A percentile compares a stretch with the other conserved stretches of the same genome.
phyloP scores from a whole-genome alignment of 2,329 filamentous ascomycete species.

The Alternaria longipes region DNA sequence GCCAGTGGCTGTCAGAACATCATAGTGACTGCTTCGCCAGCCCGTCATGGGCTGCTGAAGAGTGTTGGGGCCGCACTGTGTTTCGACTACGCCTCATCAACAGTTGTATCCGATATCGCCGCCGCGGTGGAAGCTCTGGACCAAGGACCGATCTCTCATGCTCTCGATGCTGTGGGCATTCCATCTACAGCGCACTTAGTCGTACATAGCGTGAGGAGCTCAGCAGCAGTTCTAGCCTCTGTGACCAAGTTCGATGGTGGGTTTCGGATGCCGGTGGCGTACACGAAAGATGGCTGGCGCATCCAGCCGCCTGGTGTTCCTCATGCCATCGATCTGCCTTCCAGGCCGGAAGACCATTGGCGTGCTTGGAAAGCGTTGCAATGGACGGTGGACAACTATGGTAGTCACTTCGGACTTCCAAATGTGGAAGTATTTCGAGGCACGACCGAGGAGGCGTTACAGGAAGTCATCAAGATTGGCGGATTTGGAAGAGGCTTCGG shows the following conservation, averaged over 20 bases:
- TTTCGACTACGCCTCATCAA: slow-evolving; percentile 17
- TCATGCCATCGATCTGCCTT: not conserved
- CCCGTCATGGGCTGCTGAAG: slow-evolving; percentile 15
- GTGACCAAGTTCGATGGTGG: slow-evolving; percentile 6
- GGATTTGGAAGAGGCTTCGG: not conserved
- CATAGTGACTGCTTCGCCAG: slow-evolving; percentile 22
- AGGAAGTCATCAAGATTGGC: slow-evolving; percentile 1
- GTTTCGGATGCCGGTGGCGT: not conserved
- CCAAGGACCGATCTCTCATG: slow-evolving; percentile 5
- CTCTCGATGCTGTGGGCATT: slow-evolving; percentile 4
- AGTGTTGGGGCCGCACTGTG: slow-evolving; percentile 16
- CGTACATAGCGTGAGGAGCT: not conserved
- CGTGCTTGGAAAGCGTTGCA: not conserved
- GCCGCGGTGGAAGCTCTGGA: slow-evolving; percentile 9
- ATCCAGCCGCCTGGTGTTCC: slow-evolving; percentile 5
- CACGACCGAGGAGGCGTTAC: slow-evolving; percentile 8
- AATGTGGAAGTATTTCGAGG: slow-evolving; percentile 6
- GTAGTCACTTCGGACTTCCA: slow-evolving; percentile 3
- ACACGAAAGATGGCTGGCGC: not conserved
- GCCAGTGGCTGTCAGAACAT: slow-evolving; percentile 17
- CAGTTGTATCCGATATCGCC: slow-evolving; percentile 10
- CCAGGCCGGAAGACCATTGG: not conserved
- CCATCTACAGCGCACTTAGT: not conserved
- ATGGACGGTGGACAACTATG: slow-evolving; percentile 13
- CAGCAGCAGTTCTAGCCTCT: not conserved